These are phyloP conservation scores for Syzygium grande DNA, from an alignment of 345 rosid genomes.

Conservation along the genomic window DNA sequence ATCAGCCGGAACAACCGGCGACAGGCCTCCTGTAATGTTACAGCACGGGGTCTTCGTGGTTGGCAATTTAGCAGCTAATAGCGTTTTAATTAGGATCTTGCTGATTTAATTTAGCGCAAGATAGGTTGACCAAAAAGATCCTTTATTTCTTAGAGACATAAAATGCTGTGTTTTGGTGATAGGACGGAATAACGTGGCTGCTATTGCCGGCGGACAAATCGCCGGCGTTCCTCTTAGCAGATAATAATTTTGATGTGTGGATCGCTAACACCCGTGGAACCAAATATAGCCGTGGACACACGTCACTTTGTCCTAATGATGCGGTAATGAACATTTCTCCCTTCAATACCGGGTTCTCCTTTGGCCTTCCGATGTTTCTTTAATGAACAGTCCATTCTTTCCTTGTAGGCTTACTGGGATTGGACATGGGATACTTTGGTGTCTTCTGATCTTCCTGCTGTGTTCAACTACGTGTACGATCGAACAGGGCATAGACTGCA, in stretches of 20 bases:
- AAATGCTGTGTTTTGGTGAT: background rate
- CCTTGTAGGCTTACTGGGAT: slow-evolving; percentile 35
- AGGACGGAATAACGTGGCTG: slow-evolving; percentile 47
- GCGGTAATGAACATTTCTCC: background rate
- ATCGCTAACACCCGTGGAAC: slow-evolving; percentile 44
- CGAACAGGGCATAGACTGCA: slow-evolving; percentile 35
- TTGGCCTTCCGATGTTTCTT: background rate
- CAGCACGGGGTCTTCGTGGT: slow-evolving; percentile 52
- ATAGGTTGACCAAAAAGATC: background rate
- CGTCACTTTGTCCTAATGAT: slow-evolving; percentile 18
- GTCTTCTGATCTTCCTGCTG: slow-evolving; percentile 45
- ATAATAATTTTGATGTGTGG: slow-evolving; percentile 44
- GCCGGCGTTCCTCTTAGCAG: slow-evolving; percentile 38
- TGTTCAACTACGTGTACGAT: slow-evolving; percentile 23
- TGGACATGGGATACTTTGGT: slow-evolving; percentile 57
- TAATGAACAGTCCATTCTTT: background rate
- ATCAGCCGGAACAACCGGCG: slow-evolving; percentile 14
- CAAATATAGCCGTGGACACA: slow-evolving; percentile 26
- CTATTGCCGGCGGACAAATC: slow-evolving; percentile 29
- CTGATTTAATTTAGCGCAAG: background rate
- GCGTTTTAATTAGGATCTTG: background rate
- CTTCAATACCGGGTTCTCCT: background rate
- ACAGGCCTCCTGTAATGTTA: slow-evolving; percentile 31
- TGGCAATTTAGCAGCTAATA: background rate
- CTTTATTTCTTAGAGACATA: background rate